These are phyloP conservation scores for Mycena belliarum DNA, from an alignment of 768 basidiomycete genomes.

Conservation along the genomic window DNA sequence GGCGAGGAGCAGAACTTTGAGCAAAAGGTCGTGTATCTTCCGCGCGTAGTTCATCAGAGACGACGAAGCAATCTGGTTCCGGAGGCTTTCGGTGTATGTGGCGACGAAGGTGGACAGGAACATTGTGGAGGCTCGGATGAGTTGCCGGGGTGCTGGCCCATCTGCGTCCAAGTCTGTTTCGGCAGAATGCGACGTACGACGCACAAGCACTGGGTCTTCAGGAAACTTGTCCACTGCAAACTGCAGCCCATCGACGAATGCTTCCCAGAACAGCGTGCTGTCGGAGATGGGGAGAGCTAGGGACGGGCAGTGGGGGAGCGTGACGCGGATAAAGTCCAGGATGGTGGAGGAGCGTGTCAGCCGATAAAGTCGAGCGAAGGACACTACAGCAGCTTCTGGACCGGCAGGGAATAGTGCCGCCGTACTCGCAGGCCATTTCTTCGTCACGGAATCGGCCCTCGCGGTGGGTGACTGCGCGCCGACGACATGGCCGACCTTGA, in stretches of 20 bases:
- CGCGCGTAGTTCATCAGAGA: background rate
- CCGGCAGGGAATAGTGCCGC: conserved; percentile 8
- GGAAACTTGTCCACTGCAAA: background rate
- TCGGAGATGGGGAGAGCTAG: background rate
- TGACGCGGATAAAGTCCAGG: background rate
- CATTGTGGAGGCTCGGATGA: background rate
- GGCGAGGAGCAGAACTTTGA: background rate
- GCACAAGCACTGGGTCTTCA: background rate
- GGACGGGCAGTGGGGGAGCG: conserved; percentile 6
- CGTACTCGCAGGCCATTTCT: conserved; percentile 2
- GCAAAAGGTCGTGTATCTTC: background rate
- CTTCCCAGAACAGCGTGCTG: background rate
- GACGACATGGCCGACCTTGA: conserved; percentile 3
- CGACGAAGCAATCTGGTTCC: background rate
- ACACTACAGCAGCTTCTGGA: background rate
- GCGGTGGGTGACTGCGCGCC: background rate
- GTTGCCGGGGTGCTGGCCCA: background rate
- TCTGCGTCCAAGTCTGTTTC: background rate
- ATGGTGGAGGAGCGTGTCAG: background rate
- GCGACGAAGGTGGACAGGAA: background rate
- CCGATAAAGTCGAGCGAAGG: background rate
- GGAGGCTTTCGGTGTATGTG: conserved; percentile 4
- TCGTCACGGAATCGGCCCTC: background rate
- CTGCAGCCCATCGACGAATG: background rate
- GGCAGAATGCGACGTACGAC: background rate